Evolutionary conservation across 2,329 filamentous ascomycete genomes (phyloP).

Genomic region (Uncinocarpus reesii): DNA sequence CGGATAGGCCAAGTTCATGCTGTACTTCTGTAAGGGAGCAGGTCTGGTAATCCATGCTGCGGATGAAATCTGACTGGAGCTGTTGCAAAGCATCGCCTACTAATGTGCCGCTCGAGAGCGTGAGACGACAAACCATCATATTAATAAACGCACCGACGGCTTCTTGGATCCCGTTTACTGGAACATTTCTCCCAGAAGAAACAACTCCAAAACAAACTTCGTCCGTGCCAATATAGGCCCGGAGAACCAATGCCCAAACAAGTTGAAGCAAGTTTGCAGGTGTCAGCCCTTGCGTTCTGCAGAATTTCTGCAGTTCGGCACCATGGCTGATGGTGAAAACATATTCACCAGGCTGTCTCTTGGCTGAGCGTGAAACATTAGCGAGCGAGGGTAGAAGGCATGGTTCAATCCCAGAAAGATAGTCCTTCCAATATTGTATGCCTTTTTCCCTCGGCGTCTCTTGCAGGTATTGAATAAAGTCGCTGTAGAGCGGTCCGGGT

Average conservation of each 20-base stretch:
- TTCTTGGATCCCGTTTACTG: conserved; percentile 30
- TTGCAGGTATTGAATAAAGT: conserved; percentile 31
- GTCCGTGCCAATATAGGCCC: conserved; percentile 28
- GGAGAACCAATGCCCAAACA: conserved; percentile 32
- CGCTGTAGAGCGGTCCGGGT: conserved; percentile 27
- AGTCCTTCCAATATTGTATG: conserved; percentile 29
- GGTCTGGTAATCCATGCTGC: conserved; percentile 41
- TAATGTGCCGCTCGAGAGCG: conserved; percentile 26
- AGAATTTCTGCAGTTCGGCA: conserved; percentile 14
- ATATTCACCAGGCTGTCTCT: conserved; percentile 9
- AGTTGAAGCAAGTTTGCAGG: conserved; percentile 50
- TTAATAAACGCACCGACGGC: conserved; percentile 42
- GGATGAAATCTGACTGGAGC: conserved; percentile 40
- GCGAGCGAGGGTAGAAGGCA: conserved; percentile 24
- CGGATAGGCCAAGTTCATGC: conserved; percentile 30
- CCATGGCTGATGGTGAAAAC: conserved; percentile 14
- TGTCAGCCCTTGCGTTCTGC: conserved; percentile 15
- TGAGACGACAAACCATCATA: conserved; percentile 44
- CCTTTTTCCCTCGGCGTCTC: conserved; percentile 22
- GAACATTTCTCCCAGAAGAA: conserved; percentile 32
- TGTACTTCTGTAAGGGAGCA: conserved; percentile 43
- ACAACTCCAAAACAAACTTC: conserved; percentile 35
- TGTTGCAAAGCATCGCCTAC: conserved; percentile 35
- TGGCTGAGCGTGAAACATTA: conserved; percentile 1
- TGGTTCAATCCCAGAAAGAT: conserved; percentile 26